Evolutionary conservation across 208 protist genomes (phyloP).

Genomic region (Leishmania gerbilli): DNA sequence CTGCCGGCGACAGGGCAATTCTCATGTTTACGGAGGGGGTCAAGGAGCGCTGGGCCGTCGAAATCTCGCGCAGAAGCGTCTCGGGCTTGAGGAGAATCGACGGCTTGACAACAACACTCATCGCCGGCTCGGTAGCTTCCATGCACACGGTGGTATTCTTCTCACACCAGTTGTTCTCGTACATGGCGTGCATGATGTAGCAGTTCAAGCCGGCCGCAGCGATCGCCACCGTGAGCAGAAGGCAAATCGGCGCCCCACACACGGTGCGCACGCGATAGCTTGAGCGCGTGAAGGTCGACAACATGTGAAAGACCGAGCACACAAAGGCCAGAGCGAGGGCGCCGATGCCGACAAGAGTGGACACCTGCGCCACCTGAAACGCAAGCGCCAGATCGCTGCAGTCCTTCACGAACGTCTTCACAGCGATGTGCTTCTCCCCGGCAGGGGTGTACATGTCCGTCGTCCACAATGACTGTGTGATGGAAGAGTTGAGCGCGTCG

Average conservation of each 20-base stretch:
- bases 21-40: neutral
- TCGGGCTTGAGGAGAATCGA: neutral
- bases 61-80: fast-evolving
- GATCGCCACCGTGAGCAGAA: constrained; percentile 17
- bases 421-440: constrained; percentile 21
- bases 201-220: constrained; percentile 4
- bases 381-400: constrained; percentile 22
- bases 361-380: constrained; percentile 26
- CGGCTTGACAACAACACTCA: neutral
- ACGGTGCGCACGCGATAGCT: constrained; percentile 11
- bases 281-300: constrained; percentile 20
- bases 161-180: constrained; percentile 26
- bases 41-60: neutral
- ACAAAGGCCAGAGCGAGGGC: constrained; percentile 16
- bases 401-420: constrained; percentile 20
- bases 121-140: neutral
- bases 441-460: constrained; percentile 36
- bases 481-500: constrained; percentile 23
- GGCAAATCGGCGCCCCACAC: constrained; percentile 19
- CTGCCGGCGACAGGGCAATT: fast-evolving
- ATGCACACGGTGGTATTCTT: neutral
- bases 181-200: constrained; percentile 24
- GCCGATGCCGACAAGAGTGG: constrained; percentile 15
- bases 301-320: constrained; percentile 19
- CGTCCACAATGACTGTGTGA: constrained; percentile 37